Base-by-base conservation (phyloP, 2,329 filamentous ascomycete genomes). In the Akanthomyces muscarius region DNA sequence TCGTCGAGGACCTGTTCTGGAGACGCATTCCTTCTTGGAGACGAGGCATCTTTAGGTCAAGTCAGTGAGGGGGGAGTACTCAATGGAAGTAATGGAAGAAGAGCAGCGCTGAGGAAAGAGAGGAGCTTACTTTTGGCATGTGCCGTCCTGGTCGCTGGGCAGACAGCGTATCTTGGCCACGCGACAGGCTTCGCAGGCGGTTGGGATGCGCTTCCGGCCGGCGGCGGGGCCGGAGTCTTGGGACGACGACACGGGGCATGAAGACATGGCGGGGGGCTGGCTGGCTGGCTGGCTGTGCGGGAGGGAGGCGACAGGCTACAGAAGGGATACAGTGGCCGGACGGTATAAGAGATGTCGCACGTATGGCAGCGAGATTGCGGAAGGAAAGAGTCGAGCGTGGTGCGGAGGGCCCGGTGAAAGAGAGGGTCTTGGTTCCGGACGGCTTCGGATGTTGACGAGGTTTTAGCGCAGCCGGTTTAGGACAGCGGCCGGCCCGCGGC, bases 21-120 rank as follows among this genome's bases (percentile, higher is more conserved):
- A 81, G 61, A 84, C 73, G 63, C 82, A 85, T 71, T 85, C 82
- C 58, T 77, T 74, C 69, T 83, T 84, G 36, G 78, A 82, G 52
- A 80, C 78, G 55, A 80, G 75, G 67, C 83, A 85, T 67, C 82
- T 84, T 63, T 13, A 18, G 13, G 10, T 8, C 7, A 48, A 54
- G 18, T 38, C 33, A 36, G 18, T 54, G 51, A 41, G 3, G 23
- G 10, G n/a, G 11, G 21, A 21, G 21, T 21, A 21, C 21, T 21
- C 21, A 16, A 3, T 41, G 48, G 30, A n/a, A 16, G 1, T 1
- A 30, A 8, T 6, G 18, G 44, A 18, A 58, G 21, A 33, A 18
- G 25, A 11, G 36, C 23, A 23, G 14, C 13, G 4, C 42, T 47
- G 16, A 6, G 25, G 16, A 7, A 7, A 1, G n/a, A 18, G 6